Base-by-base conservation (phyloP, 2,329 filamentous ascomycete genomes). In the Colletotrichum higginsianum region DNA sequence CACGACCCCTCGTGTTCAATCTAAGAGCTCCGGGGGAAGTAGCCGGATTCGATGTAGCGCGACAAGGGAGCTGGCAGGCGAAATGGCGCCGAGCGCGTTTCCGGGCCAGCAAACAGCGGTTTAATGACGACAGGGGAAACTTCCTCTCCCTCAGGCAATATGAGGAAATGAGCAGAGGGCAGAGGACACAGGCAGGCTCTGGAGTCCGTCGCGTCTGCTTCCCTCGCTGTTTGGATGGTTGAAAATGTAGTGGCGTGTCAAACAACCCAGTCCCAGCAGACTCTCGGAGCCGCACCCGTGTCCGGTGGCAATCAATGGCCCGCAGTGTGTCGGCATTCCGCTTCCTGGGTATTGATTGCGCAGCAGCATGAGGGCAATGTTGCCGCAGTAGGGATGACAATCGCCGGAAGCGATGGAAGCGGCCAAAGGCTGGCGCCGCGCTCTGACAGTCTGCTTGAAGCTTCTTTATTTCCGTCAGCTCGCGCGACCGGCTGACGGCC, bases 71-170 rank as follows among this genome's bases (percentile, higher is more conserved):
- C 58, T 68, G 26, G 53, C 21, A 72, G 69, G 69, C 69, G 69
- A 72, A 47, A 72, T 72, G 53, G 65, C 30, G 35, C 57, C 53
- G 68, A 71, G 68, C 65, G 65, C 68, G 69, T 72, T 72, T 72
- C 69, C 65, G 46, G 69, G 69, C 46, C 69, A 71, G 69, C 69
- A 46, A 69, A 47, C 46, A 40, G 66, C 40, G 18, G 60, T 72
- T 68, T 63, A 72, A 72, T 69, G 55, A 72, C 53, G 49, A 21
- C 58, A 38, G 65, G 69, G 57, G 50, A 49, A 35, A 63, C 57
- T 63, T 55, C 55, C 64, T 60, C 55, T 49, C 9, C 6, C n/a
- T 12, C 13, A 8, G 40, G 23, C 50, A 64, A 47, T 64, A 35
- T 35, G 52, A 60, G 68, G 65, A 71, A 71, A 71, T 68, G 68